Conservation (phyloP, 129 eudicot species). For the Escallonia herrerae region DNA sequence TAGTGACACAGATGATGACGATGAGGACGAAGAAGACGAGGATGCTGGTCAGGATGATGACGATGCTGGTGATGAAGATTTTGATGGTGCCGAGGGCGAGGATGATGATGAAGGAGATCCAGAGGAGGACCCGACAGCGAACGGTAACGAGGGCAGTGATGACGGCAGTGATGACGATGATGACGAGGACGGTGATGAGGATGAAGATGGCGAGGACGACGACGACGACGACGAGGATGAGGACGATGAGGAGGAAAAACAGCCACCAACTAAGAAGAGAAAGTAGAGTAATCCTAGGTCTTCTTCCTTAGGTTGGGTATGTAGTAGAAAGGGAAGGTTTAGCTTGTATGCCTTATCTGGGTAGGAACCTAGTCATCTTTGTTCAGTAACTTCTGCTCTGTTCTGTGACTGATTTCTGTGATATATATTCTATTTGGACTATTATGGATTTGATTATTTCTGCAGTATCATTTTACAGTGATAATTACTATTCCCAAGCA, state of each 20-base stretch:
- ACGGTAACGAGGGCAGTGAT: constrained; percentile 63
- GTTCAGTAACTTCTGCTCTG: constrained; percentile 15
- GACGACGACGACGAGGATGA: constrained; percentile 61
- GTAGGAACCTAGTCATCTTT: constrained; percentile 17
- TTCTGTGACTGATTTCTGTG: constrained; percentile 21
- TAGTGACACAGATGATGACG: constrained; percentile 78
- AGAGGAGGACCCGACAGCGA: constrained; percentile 48
- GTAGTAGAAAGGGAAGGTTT: constrained; percentile 27
- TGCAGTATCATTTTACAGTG: no score
- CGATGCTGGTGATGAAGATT: constrained; percentile 80
- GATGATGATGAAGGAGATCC: constrained; percentile 63
- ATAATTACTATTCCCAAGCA: no score
- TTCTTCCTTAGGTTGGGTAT: constrained; percentile 26
- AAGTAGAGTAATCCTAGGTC: constrained; percentile 32
- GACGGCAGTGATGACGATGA: constrained; percentile 63
- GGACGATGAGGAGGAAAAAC: constrained; percentile 52
- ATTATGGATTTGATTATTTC: no score
- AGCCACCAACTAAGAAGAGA: constrained; percentile 89
- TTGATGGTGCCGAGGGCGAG: constrained; percentile 65
- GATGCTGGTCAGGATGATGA: constrained; percentile 57
- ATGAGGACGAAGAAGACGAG: constrained; percentile 73
- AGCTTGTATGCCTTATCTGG: constrained; percentile 23
- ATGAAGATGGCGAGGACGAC: constrained; percentile 43
- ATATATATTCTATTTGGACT: constrained; percentile 10
- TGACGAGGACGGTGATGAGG: constrained; percentile 48